Evolutionary conservation across 2,329 filamentous ascomycete genomes (phyloP).

Genomic region (Penicillium sp.): DNA sequence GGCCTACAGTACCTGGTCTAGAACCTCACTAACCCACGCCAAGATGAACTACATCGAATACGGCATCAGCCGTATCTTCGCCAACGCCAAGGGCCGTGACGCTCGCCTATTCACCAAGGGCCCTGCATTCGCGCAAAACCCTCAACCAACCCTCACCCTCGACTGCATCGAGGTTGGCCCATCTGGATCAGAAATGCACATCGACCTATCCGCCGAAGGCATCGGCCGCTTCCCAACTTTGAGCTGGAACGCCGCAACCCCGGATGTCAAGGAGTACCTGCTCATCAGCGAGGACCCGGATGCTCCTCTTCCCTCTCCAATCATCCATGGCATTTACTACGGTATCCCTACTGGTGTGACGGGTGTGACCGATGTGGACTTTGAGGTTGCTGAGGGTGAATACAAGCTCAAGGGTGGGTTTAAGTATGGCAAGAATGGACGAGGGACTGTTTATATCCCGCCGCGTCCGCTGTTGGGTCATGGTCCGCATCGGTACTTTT

Average conservation of each 20-base stretch:
- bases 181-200: conserved; percentile 38
- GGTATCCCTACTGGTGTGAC: conserved; percentile 48
- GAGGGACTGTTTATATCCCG: conserved; percentile 52
- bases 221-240: conserved; percentile 51
- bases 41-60: conserved; percentile 31
- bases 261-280: conserved; percentile 53
- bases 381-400: conserved; percentile 40
- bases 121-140: conserved; percentile 30
- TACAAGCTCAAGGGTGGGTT: conserved; percentile 51
- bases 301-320: conserved; percentile 52
- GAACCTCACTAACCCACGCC: background rate
- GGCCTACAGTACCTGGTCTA: background rate
- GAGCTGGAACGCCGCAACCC: conserved; percentile 46
- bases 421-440: conserved; percentile 53
- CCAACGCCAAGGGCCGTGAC: conserved; percentile 27
- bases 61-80: conserved; percentile 26
- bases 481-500: conserved; percentile 61
- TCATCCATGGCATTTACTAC: conserved; percentile 55
- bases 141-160: conserved; percentile 31
- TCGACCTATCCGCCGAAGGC: conserved; percentile 50
- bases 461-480: conserved; percentile 58
- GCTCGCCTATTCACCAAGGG: conserved; percentile 36
- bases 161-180: conserved; percentile 33
- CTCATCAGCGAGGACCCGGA: conserved; percentile 57
- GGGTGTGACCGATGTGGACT: conserved; percentile 45